Evolutionary conservation across 1,284 basidiomycete genomes (phyloP).

Genomic region (Singerocomus rubriflavus): DNA sequence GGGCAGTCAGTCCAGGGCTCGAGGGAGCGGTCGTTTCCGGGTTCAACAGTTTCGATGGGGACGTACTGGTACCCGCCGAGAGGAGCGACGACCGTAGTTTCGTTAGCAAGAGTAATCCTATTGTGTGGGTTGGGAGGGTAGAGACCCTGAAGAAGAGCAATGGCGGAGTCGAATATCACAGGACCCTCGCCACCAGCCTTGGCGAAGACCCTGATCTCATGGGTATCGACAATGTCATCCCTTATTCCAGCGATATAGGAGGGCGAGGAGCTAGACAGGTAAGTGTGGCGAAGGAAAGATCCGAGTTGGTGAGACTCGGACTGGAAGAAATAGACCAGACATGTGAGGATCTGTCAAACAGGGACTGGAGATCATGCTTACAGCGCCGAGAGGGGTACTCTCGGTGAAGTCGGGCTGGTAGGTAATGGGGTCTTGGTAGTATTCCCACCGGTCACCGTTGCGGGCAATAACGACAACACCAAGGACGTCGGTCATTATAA

Average conservation of each 20-base stretch:
- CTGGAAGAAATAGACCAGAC: conserved; percentile 35
- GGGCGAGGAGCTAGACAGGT: conserved; percentile 61
- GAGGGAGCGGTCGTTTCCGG: conserved; percentile 76
- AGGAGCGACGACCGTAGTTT: conserved; percentile 67
- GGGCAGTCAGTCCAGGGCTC: conserved; percentile 85
- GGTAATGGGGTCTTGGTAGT: conserved; percentile 66
- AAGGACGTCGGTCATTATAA: conserved; percentile 61
- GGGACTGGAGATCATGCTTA: conserved; percentile 32
- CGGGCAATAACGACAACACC: conserved; percentile 81
- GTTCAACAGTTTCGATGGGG: conserved; percentile 81
- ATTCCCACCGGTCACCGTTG: conserved; percentile 77
- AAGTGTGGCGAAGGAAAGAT: conserved; percentile 59
- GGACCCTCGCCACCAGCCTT: conserved; percentile 83
- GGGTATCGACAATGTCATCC: conserved; percentile 65
- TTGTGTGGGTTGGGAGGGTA: conserved; percentile 72
- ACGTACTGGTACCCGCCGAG: conserved; percentile 86
- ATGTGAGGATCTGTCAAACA: neutral
- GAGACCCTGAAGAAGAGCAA: conserved; percentile 74
- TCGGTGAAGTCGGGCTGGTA: conserved; percentile 71
- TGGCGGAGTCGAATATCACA: conserved; percentile 80
- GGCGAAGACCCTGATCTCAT: conserved; percentile 69
- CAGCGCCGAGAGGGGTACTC: conserved; percentile 83
- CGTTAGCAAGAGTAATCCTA: conserved; percentile 76
- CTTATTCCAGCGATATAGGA: conserved; percentile 68
- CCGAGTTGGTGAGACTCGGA: conserved; percentile 74